Conservation (phyloP, 2,329 filamentous ascomycete species). For the Paraphaeosphaeria sporulosa region DNA sequence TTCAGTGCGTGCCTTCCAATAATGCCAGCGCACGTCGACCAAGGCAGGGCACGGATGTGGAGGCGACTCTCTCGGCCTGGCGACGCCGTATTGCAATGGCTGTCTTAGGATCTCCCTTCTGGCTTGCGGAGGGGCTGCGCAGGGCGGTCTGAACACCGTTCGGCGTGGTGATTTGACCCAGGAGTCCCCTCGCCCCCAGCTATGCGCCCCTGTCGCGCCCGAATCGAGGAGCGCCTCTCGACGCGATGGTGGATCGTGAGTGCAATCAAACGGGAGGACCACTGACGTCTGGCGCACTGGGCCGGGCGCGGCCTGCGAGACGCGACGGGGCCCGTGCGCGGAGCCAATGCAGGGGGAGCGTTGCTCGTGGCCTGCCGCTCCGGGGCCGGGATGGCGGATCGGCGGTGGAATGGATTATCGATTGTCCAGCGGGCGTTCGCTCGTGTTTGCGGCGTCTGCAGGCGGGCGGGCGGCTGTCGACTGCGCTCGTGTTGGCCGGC, state of each 20-base stretch:
- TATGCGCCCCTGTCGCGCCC: conserved; percentile 28
- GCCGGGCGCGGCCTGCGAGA: conserved; percentile 23
- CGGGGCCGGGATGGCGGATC: not conserved
- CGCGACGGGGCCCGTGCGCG: conserved; percentile 21
- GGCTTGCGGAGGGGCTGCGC: conserved; percentile 18
- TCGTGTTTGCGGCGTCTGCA: conserved; percentile 14
- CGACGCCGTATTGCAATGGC: conserved; percentile 23
- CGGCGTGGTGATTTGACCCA: conserved; percentile 28
- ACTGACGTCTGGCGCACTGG: conserved; percentile 42
- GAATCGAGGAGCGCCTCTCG: conserved; percentile 31
- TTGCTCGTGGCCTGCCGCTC: conserved; percentile 17
- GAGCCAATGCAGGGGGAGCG: conserved; percentile 29
- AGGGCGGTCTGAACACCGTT: conserved; percentile 22
- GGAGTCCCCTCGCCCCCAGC: conserved; percentile 32
- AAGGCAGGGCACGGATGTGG: conserved; percentile 26
- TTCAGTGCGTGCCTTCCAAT: conserved; percentile 43
- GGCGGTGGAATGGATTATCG: conserved; percentile 1
- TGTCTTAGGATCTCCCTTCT: conserved; percentile 23
- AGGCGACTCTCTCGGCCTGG: conserved; percentile 7
- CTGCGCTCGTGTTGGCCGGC: not conserved
- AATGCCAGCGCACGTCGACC: conserved; percentile 35
- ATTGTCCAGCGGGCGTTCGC: conserved; percentile 8
- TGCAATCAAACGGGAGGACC: conserved; percentile 40
- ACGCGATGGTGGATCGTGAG: conserved; percentile 34
- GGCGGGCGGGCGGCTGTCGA: conserved; percentile 8